Evolutionary conservation across 164 flowering plant genomes (phyloP).

Genomic region (Nelumbo lutea): DNA sequence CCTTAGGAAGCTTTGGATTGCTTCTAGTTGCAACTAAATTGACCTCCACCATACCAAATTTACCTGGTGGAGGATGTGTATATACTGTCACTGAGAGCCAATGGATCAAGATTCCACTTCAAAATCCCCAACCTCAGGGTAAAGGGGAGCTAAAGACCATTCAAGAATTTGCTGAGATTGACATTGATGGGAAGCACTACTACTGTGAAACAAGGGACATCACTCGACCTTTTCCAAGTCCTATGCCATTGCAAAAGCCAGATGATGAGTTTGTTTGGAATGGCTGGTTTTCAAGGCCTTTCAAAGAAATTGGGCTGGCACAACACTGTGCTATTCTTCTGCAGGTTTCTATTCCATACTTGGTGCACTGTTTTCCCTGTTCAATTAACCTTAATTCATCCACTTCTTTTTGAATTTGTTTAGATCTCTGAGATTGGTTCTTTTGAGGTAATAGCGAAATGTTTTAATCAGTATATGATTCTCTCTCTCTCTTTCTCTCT

Average conservation of each 20-base stretch:
- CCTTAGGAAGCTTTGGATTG: constrained; percentile 71
- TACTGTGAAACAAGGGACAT: constrained; percentile 94
- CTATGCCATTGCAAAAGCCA: constrained; percentile 60
- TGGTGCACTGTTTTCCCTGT: constrained; percentile 20
- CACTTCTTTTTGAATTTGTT: not conserved
- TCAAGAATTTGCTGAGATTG: constrained; percentile 77
- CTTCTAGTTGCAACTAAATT: constrained; percentile 88
- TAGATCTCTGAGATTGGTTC: too few relatives aligned
- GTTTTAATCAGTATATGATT: too few relatives aligned
- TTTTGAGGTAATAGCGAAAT: too few relatives aligned
- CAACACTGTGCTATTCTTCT: constrained; percentile 83
- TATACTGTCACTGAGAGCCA: constrained; percentile 79
- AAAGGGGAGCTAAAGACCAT: constrained; percentile 84
- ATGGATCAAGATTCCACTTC: constrained; percentile 84
- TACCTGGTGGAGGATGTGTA: constrained; percentile 94
- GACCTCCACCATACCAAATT: constrained; percentile 52
- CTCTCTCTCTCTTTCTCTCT: too few relatives aligned
- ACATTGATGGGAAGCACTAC: constrained; percentile 95
- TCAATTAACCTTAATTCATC: not conserved
- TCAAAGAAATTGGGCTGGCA: constrained; percentile 74
- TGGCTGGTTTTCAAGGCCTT: constrained; percentile 76
- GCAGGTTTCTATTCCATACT: constrained; percentile 62
- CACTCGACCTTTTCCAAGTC: constrained; percentile 91
- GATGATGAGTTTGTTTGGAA: constrained; percentile 99
- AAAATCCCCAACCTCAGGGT: constrained; percentile 74